These are phyloP conservation scores for Coniochaeta sp. DNA, from an alignment of 2,329 filamentous ascomycete genomes.

Conservation along the genomic window DNA sequence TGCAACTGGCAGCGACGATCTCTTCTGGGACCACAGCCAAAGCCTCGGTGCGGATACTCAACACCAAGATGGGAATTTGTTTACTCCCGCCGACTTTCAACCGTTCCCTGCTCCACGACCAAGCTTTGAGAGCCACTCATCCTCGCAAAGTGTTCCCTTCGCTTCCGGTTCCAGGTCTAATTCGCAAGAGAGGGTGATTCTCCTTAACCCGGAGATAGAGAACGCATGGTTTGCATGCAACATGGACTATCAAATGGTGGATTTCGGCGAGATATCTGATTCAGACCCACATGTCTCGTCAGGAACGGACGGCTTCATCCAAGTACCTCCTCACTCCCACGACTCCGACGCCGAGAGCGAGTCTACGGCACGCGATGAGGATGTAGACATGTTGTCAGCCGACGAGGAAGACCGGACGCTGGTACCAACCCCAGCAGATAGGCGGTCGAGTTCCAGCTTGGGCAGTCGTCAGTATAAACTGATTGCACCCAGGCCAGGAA, in stretches of 20 bases:
- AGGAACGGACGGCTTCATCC: not conserved
- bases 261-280: conserved; percentile 3
- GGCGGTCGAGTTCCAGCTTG: not conserved
- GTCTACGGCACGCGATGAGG: not conserved
- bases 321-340: not conserved
- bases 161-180: not conserved
- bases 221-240: conserved; percentile 15
- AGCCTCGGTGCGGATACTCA: not conserved
- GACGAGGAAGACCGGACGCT: not conserved
- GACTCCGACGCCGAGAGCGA: not conserved
- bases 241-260: conserved; percentile 6
- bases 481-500: conserved; percentile 12
- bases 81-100: not conserved
- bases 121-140: not conserved
- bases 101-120: not conserved
- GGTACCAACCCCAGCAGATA: not conserved
- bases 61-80: not conserved
- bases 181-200: conserved; percentile 8
- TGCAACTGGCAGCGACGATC: not conserved
- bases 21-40: not conserved
- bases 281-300: conserved; percentile 5
- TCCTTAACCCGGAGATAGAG: conserved; percentile 12
- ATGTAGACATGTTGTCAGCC: not conserved
- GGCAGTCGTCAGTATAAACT: conserved; percentile 7
- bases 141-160: not conserved